Evolutionary conservation across 2,329 filamentous ascomycete genomes (phyloP).

Genomic region (Diaporthe ilicicola): DNA sequence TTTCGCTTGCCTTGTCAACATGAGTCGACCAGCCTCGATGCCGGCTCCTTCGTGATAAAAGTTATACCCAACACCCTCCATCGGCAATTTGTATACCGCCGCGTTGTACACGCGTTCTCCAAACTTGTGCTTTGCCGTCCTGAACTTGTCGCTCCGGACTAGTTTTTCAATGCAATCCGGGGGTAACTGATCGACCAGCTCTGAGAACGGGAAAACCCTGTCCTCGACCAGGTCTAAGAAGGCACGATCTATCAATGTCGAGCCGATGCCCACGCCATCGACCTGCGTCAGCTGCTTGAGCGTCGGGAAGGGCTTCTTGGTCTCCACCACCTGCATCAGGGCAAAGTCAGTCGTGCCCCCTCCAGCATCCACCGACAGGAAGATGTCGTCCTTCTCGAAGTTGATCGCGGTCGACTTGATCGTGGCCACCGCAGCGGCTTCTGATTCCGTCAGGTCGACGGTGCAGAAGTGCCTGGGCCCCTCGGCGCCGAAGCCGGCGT

Average conservation of each 20-base stretch:
- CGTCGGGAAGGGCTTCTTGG: conserved; percentile 38
- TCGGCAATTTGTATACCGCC: conserved; percentile 49
- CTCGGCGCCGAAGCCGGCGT: conserved; percentile 58
- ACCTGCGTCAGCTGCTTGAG: conserved; percentile 47
- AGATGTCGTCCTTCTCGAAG: conserved; percentile 49
- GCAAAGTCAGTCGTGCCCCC: conserved; percentile 57
- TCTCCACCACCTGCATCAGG: conserved; percentile 50
- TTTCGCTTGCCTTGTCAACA: conserved; percentile 47
- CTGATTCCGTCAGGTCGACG: conserved; percentile 57
- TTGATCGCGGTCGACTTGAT: conserved; percentile 51
- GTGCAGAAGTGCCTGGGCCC: conserved; percentile 48
- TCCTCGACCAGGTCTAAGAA: conserved; percentile 50
- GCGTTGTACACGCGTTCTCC: conserved; percentile 53
- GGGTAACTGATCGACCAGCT: conserved; percentile 46
- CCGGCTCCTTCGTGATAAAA: conserved; percentile 48
- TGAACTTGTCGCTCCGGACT: conserved; percentile 49
- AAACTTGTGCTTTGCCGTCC: conserved; percentile 51
- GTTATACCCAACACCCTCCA: conserved; percentile 53
- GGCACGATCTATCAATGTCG: conserved; percentile 54
- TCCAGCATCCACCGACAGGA: conserved; percentile 55
- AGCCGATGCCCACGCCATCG: conserved; percentile 55
- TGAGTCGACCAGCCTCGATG: conserved; percentile 51
- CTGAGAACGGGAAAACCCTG: conserved; percentile 47
- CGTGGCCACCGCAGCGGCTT: conserved; percentile 56
- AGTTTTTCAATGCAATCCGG: conserved; percentile 47